Conservation (phyloP, 2,329 filamentous ascomycete genomes). For the Hymenoscyphus fructigenus region DNA sequence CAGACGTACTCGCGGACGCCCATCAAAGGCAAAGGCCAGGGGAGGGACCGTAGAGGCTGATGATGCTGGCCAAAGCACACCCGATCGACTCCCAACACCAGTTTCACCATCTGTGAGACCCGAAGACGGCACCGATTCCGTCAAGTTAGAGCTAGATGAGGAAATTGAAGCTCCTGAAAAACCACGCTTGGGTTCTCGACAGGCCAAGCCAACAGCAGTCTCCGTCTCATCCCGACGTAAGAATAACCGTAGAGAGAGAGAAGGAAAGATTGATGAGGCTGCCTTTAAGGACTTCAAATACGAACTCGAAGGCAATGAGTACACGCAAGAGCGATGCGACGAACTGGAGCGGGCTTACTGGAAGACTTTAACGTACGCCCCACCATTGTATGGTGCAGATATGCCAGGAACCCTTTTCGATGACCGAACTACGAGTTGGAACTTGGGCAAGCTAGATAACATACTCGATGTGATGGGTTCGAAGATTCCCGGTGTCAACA, state of each 20-base stretch:
- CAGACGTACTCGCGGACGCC: constrained; percentile 26
- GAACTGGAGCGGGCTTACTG: constrained; percentile 94
- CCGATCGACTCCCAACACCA: constrained; percentile 50
- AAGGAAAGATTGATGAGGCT: constrained; percentile 81
- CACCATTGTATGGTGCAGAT: constrained; percentile 93
- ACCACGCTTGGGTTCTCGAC: constrained; percentile 46
- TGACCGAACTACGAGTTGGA: constrained; percentile 82
- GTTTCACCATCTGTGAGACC: constrained; percentile 47
- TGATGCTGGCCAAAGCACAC: constrained; percentile 43
- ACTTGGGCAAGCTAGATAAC: constrained; percentile 91
- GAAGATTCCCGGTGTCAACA: constrained; percentile 96
- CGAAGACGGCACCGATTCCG: constrained; percentile 37
- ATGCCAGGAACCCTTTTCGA: constrained; percentile 95
- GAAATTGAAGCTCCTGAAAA: constrained; percentile 45
- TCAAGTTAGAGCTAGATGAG: constrained; percentile 40
- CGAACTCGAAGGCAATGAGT: constrained; percentile 80
- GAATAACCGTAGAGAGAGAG: constrained; percentile 76
- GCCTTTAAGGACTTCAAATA: constrained; percentile 93
- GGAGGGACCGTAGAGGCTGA: constrained; percentile 22
- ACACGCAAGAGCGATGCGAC: constrained; percentile 85
- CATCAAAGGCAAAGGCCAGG: constrained; percentile 29
- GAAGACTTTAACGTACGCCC: constrained; percentile 94
- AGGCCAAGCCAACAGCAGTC: constrained; percentile 51
- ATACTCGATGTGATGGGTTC: constrained; percentile 90
- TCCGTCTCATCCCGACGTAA: constrained; percentile 86